Base-by-base conservation (phyloP, 768 basidiomycete species). In the Steccherinum ochraceum region DNA sequence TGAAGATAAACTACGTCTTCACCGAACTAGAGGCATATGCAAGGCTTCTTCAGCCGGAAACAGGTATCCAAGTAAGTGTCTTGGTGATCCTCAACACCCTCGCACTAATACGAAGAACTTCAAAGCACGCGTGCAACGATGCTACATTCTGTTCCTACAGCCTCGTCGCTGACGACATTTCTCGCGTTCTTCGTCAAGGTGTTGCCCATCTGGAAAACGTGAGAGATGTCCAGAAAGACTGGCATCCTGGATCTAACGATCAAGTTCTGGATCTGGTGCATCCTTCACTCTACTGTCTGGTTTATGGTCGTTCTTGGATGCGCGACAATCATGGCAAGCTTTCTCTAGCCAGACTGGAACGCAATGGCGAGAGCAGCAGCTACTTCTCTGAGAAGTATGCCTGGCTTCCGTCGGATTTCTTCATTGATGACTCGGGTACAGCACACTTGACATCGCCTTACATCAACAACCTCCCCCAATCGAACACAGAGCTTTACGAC, bases 241-340 rank as follows among this genome's bases (percentile, higher is more conserved):
- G 75, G 75, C 75, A 76, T 54, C 75, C 75, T 4, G 64, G 67
- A 2, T 72, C 72, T 1, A 63, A 75, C 52, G 58, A 64, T 4
- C 69, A 69, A 45, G 75, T 77, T 0, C 68, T 73, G 39, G 73
- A 77, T 51, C 63, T 76, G 20, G 69, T 76, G 0, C 72, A 78
- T 46, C 75, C 76, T 27, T 71, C 74, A 1, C 64, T 75, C 0
- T 77, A 65, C 54, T 67, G 67, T 26, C 52, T 75, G 0, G 61
- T 69, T 5, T 74, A 74, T 49, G 69, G 65, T 7, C 61, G 60
- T 19, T 67, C 66, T 0, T 3, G 18, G 2, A n/a, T 48, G 11
- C 20, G 23, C n/a, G 30, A 48, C 16, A 16, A 23, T 16, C 7
- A 35, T 7, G 30, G 30, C 16, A 35, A 7, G 16, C 16, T 16